Evolutionary conservation across 1,139 yeast species (phyloP).

Genomic region (Geotrichum candidum): DNA sequence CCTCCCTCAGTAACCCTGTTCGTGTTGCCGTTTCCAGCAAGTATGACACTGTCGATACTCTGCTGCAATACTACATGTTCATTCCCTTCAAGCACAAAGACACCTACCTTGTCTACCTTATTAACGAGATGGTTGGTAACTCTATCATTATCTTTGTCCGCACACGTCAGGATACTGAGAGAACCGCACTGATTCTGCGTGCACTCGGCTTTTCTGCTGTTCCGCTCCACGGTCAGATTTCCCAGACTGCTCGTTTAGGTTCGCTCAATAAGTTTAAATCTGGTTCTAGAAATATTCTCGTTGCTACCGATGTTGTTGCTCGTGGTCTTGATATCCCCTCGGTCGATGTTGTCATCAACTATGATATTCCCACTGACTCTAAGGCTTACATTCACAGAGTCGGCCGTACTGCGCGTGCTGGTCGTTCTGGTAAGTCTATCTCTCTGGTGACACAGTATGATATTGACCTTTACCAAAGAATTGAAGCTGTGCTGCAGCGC

Average conservation of each 20-base stretch:
- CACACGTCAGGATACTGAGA: slow-evolving; percentile 92
- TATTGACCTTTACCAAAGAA: slow-evolving; percentile 76
- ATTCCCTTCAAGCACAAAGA: slow-evolving; percentile 91
- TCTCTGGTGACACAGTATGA: slow-evolving; percentile 94
- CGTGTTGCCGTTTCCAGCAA: slow-evolving; percentile 83
- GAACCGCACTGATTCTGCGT: slow-evolving; percentile 77
- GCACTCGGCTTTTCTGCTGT: slow-evolving; percentile 82
- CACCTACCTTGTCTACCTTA: slow-evolving; percentile 72
- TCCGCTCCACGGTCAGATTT: slow-evolving; percentile 89
- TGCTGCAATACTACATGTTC: slow-evolving; percentile 83
- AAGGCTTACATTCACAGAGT: slow-evolving; percentile 96
- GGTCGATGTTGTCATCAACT: slow-evolving; percentile 88
- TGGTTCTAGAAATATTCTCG: slow-evolving; percentile 72
- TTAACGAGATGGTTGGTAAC: slow-evolving; percentile 82
- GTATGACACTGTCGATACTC: slow-evolving; percentile 88
- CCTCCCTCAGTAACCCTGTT: slow-evolving; percentile 83
- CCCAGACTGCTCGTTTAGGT: slow-evolving; percentile 88
- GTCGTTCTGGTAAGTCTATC: slow-evolving; percentile 77
- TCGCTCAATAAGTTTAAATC: slow-evolving; percentile 88
- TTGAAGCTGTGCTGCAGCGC: slow-evolving; percentile 58
- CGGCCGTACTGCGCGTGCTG: slow-evolving; percentile 98
- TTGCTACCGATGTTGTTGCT: slow-evolving; percentile 98
- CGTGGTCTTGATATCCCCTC: slow-evolving; percentile 95
- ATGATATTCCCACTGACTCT: slow-evolving; percentile 96
- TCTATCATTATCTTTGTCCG: slow-evolving; percentile 85